Base-by-base conservation (phyloP, 2,329 filamentous ascomycete species). In the Aspergillus sp. region DNA sequence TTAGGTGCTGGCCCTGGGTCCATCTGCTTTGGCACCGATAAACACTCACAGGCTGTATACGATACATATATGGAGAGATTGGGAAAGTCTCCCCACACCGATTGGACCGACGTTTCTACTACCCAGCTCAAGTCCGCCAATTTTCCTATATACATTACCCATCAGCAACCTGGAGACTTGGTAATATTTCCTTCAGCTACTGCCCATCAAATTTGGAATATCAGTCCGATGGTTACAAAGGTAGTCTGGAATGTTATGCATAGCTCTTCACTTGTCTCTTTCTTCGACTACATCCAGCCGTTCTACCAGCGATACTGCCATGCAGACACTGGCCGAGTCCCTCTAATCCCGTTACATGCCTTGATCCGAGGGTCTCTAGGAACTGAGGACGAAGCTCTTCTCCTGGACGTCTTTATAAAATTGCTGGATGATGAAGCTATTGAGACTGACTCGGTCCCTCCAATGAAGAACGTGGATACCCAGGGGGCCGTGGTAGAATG, bases 201-300 rank as follows among this genome's bases (percentile, higher is more conserved):
- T 49, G 70, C 73, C 10, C 73, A 76, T 59, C 74, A 76, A 57
- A 67, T 76, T 42, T 75, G 73, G 73, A 75, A 76, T 59, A 66
- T 73, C 17, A 70, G 69, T 36, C 63, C 67, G 2, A 63, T 75
- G 55, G 73, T 73, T 11, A 74, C 73, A 15, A 75, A 75, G 57
- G 63, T 75, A 15, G 74, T 75, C 30, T 75, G 74, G 74, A 75
- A 75, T 55, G 73, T 75, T 21, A 68, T 76, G 52, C 74, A 75
- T 64, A 63, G 70, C 13, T 67, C 73, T 6, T 75, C 73, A 11
- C 62, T 75, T 7, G 66, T 69, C 48, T 68, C 71, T 36, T 74
- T 73, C 49, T 70, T 75, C 48, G 64, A 72, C 51, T 71, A 75
- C 60, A 68, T 75, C 3, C 72, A 76, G 49, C 73, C 72, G 17